Conservation (phyloP, 768 basidiomycete species). For the Pleurotus salmoneostramineus region DNA sequence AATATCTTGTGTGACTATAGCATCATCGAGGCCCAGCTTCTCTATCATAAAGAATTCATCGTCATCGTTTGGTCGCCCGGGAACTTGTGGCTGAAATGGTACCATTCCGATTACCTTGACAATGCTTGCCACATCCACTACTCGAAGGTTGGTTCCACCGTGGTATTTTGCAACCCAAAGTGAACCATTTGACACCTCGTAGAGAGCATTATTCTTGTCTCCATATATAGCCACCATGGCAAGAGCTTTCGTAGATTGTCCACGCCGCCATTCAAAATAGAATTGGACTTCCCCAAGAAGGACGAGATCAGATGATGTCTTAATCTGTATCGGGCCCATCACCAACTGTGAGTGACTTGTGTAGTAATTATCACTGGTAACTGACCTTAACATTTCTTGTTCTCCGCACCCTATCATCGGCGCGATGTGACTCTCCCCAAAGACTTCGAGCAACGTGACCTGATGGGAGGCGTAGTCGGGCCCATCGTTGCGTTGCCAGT, state of each 20-base stretch:
- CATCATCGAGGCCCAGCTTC: constrained; percentile 1
- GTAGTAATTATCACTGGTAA: not conserved
- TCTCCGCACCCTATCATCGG: not conserved
- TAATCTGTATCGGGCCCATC: not conserved
- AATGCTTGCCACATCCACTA: constrained; percentile 11
- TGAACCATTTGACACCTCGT: constrained; percentile 8
- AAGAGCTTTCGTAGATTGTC: constrained; percentile 4
- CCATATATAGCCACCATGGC: constrained; percentile 10
- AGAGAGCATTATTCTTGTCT: constrained; percentile 5
- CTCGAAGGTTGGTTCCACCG: not conserved
- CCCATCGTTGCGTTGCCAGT: constrained; percentile 16
- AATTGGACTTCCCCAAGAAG: constrained; percentile 11
- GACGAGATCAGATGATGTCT: not conserved
- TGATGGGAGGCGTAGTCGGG: constrained; percentile 17
- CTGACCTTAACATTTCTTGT: constrained; percentile 7
- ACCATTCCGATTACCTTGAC: constrained; percentile 11
- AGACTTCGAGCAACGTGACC: constrained; percentile 17
- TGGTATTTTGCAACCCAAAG: constrained; percentile 4
- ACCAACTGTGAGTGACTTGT: not conserved
- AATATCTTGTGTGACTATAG: too few species aligned
- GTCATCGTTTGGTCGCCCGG: not conserved
- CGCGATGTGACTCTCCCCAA: constrained; percentile 15
- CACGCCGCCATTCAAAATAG: constrained; percentile 3
- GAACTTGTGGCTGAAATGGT: not conserved
- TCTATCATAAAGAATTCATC: constrained; percentile 4